Base-by-base conservation (phyloP, 176 grass and related monocot species). In the Oryza australiensis region DNA sequence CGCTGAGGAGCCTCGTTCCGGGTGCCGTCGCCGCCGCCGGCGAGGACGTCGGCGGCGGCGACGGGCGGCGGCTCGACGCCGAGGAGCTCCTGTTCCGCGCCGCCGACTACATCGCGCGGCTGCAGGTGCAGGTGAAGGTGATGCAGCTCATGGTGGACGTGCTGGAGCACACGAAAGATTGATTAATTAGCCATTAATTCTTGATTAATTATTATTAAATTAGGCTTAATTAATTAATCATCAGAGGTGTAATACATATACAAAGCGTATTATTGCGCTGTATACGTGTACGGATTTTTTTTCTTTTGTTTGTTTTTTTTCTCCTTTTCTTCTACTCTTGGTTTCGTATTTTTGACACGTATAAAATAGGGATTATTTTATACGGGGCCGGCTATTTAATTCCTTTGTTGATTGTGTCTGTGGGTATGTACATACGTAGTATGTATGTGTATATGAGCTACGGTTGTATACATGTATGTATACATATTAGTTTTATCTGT, bases 141-240 rank as follows among this genome's bases (percentile, higher is more conserved):
- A 90, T 90, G 88, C 88, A 86, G 67, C 46, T 86, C 83, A 78
- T 90, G 83, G 83, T 86, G 35, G 83, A 82, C 88, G 73, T 68
- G 67, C 73, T 89, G 14, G 87, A 89, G 66, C 26, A 76, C n/a
- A 27, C 55, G 0, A 16, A 35, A 20, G 65, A 85, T 68, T 71
- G 23, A 45, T 69, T 23, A 57, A 45, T 69, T 23, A 57, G 51
- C 34, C 3, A 7, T n/a, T n/a, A n/a, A n/a, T 69, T 5, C 10
- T 12, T 57, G 14, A 60, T 24, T 24, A 10, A 62, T 23, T 51
- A 8, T 37, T 37, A 37, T 35, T 35, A 6, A 3, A 20, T 20
- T 78, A 85, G 82, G 53, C 22, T 68, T 23, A 18, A 63, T 37
- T 23, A 18, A 63, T 37, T 55, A 23, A 70, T 18, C 15, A 79